Evolutionary conservation across 768 basidiomycete genomes (phyloP).

Genomic region (Asterophora lycoperdoides): DNA sequence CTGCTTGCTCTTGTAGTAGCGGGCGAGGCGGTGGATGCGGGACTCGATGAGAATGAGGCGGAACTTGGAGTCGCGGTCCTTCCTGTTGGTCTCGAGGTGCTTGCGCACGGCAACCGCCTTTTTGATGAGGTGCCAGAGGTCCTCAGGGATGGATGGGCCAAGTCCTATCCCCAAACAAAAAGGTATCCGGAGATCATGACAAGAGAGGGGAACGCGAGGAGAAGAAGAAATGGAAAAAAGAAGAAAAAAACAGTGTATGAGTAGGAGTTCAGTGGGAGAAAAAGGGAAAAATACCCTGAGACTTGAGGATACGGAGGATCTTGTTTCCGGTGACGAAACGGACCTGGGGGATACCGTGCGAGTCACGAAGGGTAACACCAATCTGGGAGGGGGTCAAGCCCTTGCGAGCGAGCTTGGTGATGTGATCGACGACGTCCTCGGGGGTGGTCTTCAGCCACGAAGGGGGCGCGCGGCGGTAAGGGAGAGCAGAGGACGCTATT

Average conservation of each 20-base stretch:
- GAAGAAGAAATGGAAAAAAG: conserved; percentile 10
- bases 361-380: conserved; percentile 96
- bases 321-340: conserved; percentile 99
- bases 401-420: conserved; percentile 96
- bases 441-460: conserved; percentile 96
- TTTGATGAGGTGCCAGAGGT: conserved; percentile 99
- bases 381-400: conserved; percentile 97
- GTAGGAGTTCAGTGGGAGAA: conserved; percentile 6
- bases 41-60: conserved; percentile 99
- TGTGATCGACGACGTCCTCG: conserved; percentile 93
- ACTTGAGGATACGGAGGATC: conserved; percentile 96
- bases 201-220: conserved; percentile 9
- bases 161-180: conserved; percentile 77
- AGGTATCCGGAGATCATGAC: conserved; percentile 23
- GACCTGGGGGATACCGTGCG: conserved; percentile 97
- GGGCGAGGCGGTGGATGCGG: conserved; percentile 93
- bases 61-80: conserved; percentile 96
- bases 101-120: conserved; percentile 99
- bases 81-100: conserved; percentile 96
- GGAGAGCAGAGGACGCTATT: conserved; percentile 89
- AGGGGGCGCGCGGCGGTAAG: conserved; percentile 92
- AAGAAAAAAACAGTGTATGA: conserved; percentile 24
- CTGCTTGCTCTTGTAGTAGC: conserved; percentile 99
- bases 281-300: conserved; percentile 61
- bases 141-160: conserved; percentile 96